Percentiles rank a stretch among this genome's conserved stretches.
Evolutionary conservation across 345 rosid species (phyloP).

Genomic region (Hevea brasiliensis): DNA sequence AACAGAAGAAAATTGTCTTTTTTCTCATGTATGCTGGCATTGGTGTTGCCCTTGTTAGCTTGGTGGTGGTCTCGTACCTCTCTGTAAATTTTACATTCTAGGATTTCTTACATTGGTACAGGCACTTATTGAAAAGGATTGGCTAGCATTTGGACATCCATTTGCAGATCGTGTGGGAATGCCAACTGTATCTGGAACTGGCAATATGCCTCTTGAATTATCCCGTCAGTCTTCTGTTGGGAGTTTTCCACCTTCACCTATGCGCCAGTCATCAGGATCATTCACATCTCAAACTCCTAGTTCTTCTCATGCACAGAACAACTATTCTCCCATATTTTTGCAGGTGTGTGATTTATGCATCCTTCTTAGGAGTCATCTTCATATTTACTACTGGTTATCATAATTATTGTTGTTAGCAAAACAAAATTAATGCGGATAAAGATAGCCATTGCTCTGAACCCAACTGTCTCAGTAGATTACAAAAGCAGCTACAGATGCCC

Average conservation of each 20-base stretch:
- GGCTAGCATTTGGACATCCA: conserved; percentile 99
- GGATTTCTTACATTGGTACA: conserved; percentile 28
- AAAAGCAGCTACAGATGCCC: background rate
- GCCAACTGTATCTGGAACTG: conserved; percentile 70
- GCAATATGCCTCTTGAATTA: conserved; percentile 50
- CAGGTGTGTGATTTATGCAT: conserved; percentile 48
- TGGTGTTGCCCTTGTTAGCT: background rate
- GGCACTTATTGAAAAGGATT: conserved; percentile 97
- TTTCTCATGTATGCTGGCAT: too few species aligned
- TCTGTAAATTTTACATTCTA: background rate
- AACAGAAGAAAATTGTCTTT: background rate
- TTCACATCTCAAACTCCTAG: conserved; percentile 58
- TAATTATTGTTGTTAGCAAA: conserved; percentile 3
- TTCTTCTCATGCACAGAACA: conserved; percentile 76
- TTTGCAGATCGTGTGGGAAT: conserved; percentile 93
- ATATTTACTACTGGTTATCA: background rate
- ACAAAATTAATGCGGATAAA: background rate
- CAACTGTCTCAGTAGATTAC: background rate
- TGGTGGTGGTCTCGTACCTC: background rate
- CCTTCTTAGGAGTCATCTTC: background rate
- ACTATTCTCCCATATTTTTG: conserved; percentile 90
- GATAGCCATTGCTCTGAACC: background rate
- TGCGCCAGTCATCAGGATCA: conserved; percentile 69
- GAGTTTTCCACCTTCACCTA: conserved; percentile 68
- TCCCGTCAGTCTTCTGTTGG: conserved; percentile 75